Conservation (phyloP, 768 basidiomycete genomes). For the Solioccasus polychromus region DNA sequence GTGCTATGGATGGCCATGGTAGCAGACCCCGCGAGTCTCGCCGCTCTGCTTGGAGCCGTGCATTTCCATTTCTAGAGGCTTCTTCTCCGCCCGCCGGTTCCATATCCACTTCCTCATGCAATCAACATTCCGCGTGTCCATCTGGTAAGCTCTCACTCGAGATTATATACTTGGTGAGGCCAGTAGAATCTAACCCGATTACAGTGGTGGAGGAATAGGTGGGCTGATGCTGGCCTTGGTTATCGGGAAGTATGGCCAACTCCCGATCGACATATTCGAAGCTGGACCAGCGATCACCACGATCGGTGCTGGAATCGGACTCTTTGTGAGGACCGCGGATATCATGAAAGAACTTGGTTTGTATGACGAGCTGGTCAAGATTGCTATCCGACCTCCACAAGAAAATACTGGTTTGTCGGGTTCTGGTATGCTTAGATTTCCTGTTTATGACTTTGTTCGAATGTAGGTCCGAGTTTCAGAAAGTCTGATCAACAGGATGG, state of each 20-base stretch:
- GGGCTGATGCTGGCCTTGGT: slow-evolving; percentile 34
- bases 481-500: slow-evolving; percentile 36
- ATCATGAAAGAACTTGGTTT: slow-evolving; percentile 39
- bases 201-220: slow-evolving; percentile 40
- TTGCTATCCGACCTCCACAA: slow-evolving; percentile 16
- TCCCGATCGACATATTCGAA: slow-evolving; percentile 43
- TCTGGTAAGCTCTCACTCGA: slow-evolving; percentile 9
- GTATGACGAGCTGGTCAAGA: slow-evolving; percentile 29
- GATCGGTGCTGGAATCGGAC: slow-evolving; percentile 43
- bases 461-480: slow-evolving; percentile 22
- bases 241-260: slow-evolving; percentile 21
- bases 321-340: slow-evolving; percentile 48
- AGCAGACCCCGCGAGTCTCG: no score
- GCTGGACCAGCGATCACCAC: slow-evolving; percentile 37
- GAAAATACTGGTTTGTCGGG: slow-evolving; percentile 18
- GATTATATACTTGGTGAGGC: neutral
- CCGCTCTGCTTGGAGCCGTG: no score
- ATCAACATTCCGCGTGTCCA: slow-evolving; percentile 13
- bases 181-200: neutral
- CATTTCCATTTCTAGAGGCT: no score
- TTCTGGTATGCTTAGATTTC: neutral
- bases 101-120: slow-evolving; percentile 1
- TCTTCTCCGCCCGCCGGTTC: no score
- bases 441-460: neutral
- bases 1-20: no score